Evolutionary conservation across 495 filamentous ascomycete genomes (phyloP).

Genomic region (Lasiosphaeris hirsuta): DNA sequence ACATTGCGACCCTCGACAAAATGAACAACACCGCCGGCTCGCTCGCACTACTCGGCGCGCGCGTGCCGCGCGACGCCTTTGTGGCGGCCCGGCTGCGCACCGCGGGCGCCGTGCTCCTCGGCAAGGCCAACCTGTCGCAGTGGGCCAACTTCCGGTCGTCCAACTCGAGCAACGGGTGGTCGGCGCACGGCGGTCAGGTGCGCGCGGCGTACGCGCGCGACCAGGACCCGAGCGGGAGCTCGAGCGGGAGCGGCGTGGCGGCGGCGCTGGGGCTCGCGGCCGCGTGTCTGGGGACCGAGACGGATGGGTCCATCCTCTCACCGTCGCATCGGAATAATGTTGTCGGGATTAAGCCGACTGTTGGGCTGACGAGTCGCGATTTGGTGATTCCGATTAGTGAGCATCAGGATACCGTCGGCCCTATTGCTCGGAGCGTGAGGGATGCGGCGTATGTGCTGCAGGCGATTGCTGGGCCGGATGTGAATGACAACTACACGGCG

Average conservation of each 20-base stretch:
- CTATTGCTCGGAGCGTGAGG: constrained; percentile 56
- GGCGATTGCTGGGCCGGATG: constrained; percentile 56
- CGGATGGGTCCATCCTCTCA: constrained; percentile 35
- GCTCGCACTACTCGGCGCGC: constrained; percentile 45
- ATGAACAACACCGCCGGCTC: constrained; percentile 47
- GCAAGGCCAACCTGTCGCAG: constrained; percentile 38
- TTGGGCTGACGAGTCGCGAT: constrained; percentile 59
- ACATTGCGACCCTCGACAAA: constrained; percentile 30
- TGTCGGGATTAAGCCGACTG: constrained; percentile 62
- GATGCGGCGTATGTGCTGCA: constrained; percentile 62
- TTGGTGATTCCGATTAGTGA: constrained; percentile 62
- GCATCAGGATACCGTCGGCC: constrained; percentile 63
- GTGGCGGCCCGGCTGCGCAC: constrained; percentile 43
- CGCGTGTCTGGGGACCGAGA: constrained; percentile 33
- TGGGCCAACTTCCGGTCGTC: constrained; percentile 38
- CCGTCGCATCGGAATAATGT: constrained; percentile 41
- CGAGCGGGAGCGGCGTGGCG: constrained; percentile 32
- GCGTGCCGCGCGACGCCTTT: constrained; percentile 38
- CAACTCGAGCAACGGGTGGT: constrained; percentile 41
- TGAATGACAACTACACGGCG: constrained; percentile 44
- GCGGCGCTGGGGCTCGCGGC: constrained; percentile 30
- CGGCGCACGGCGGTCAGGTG: constrained; percentile 37
- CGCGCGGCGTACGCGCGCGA: constrained; percentile 31
- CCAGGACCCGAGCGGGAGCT: constrained; percentile 32
- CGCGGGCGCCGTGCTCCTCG: constrained; percentile 46